Conservation (phyloP, 2,329 filamentous ascomycete species). For the Trichoderma cornu-damae region DNA sequence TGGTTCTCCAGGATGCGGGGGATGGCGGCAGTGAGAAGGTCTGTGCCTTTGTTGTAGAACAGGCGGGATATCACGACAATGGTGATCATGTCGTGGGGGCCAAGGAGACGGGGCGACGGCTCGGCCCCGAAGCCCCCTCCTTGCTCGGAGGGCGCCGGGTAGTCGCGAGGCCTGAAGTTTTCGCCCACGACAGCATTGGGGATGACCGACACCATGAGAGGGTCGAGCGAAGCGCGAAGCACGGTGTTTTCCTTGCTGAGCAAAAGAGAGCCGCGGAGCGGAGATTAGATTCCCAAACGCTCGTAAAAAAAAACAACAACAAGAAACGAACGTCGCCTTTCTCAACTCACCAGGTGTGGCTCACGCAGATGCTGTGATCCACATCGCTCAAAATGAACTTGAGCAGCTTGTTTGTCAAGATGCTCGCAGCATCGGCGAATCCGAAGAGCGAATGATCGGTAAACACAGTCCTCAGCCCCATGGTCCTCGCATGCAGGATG, state of each 20-base stretch:
- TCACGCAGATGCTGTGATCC: conserved; percentile 97
- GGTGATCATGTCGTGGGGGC: conserved; percentile 81
- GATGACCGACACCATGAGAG: conserved; percentile 95
- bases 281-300: not conserved
- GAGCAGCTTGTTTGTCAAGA: conserved; percentile 91
- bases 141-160: conserved; percentile 33
- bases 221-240: conserved; percentile 86
- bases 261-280: too few species aligned
- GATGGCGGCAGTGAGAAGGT: conserved; percentile 92
- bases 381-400: conserved; percentile 97
- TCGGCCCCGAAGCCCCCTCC: conserved; percentile 36
- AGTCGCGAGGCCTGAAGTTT: conserved; percentile 71
- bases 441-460: conserved; percentile 97
- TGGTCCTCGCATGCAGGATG: conserved; percentile 89
- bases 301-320: too few species aligned
- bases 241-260: conserved; percentile 95
- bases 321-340: not conserved
- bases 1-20: conserved; percentile 85
- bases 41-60: conserved; percentile 98
- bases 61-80: conserved; percentile 96
- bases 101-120: conserved; percentile 61
- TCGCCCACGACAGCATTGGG: conserved; percentile 96
- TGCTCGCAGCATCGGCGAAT: conserved; percentile 92
- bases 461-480: conserved; percentile 93
- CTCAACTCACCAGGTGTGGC: conserved; percentile 77